These are phyloP conservation scores for Lactifluus echinatus DNA, from an alignment of 768 basidiomycete species.

Conservation along the genomic window DNA sequence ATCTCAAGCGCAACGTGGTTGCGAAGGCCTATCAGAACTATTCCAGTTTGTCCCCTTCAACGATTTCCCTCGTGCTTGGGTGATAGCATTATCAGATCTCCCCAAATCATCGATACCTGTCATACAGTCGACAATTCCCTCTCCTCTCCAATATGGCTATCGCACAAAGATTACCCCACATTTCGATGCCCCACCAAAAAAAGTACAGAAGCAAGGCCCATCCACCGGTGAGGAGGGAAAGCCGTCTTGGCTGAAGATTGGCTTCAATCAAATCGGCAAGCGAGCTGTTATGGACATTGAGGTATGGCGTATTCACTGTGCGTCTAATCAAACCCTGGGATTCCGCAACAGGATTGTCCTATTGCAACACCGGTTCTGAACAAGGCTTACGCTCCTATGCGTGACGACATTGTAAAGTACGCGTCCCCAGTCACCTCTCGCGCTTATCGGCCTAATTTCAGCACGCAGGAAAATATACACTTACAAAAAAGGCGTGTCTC, in stretches of 20 bases:
- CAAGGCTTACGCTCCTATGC: constrained; percentile 47
- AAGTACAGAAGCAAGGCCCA: constrained; percentile 24
- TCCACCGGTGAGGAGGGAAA: constrained; percentile 23
- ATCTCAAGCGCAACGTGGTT: constrained; percentile 79
- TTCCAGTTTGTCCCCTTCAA: constrained; percentile 35
- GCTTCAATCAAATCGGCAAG: constrained; percentile 77
- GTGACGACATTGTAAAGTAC: constrained; percentile 62
- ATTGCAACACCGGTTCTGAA: constrained; percentile 83
- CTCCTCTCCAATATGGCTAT: constrained; percentile 85
- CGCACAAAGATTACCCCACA: constrained; percentile 98
- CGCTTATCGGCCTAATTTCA: background rate
- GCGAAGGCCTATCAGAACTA: constrained; percentile 77
- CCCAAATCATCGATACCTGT: constrained; percentile 47
- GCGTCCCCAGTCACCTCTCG: constrained; percentile 17
- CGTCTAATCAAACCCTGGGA: background rate
- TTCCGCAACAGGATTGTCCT: constrained; percentile 66
- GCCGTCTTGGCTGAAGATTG: constrained; percentile 74
- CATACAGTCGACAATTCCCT: constrained; percentile 69
- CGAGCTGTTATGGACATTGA: constrained; percentile 65
- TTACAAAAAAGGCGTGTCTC: constrained; percentile 82
- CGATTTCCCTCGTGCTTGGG: constrained; percentile 2
- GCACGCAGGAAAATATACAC: constrained; percentile 56
- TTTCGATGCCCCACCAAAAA: constrained; percentile 68
- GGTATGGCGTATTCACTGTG: too few relatives aligned
- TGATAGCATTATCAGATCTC: constrained; percentile 36